These are phyloP conservation scores for Eucalyptus cloeziana DNA, from an alignment of 345 rosid species.

Conservation along the genomic window DNA sequence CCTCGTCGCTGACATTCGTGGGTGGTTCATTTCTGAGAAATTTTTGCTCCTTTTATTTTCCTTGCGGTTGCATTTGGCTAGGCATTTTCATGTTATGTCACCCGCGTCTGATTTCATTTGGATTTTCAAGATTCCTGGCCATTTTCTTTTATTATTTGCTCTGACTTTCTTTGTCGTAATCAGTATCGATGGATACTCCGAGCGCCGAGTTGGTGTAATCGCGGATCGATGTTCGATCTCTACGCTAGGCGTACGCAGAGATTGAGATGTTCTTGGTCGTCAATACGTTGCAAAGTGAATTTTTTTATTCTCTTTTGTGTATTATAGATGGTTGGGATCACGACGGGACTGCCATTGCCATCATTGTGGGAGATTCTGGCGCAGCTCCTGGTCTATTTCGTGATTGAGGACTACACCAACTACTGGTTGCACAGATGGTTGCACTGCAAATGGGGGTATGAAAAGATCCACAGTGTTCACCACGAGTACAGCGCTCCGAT, in stretches of 20 bases:
- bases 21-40: neutral
- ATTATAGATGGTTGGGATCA: constrained; percentile 56
- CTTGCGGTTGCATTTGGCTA: neutral
- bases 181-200: neutral
- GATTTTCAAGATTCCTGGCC: neutral
- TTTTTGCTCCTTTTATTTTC: neutral
- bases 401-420: constrained; percentile 76
- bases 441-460: constrained; percentile 85
- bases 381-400: constrained; percentile 60
- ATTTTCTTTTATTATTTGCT: neutral
- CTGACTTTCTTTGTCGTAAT: neutral
- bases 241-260: neutral
- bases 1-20: neutral
- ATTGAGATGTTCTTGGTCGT: neutral
- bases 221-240: neutral
- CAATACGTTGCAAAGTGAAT: neutral
- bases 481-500: constrained; percentile 85
- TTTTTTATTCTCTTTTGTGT: neutral
- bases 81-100: neutral
- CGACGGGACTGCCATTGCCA: constrained; percentile 66
- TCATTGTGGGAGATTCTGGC: constrained; percentile 50
- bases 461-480: constrained; percentile 81
- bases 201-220: neutral
- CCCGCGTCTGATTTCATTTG: neutral
- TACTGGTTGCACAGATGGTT: constrained; percentile 88